These are phyloP conservation scores for Sporothrix inflata DNA, from an alignment of 2,329 filamentous ascomycete species.

Conservation along the genomic window DNA sequence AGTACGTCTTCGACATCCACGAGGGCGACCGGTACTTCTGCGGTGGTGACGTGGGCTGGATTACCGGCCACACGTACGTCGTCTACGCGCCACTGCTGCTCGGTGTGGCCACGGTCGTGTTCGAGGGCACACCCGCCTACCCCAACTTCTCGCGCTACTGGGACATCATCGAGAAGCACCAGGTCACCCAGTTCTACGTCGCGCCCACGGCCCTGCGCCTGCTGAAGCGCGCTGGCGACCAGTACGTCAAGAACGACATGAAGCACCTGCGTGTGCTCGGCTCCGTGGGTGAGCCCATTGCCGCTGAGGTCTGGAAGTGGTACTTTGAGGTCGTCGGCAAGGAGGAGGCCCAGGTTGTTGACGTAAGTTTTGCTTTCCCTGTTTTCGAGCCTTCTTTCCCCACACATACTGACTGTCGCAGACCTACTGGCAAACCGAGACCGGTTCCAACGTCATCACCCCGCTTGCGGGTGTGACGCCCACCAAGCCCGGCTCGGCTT, in stretches of 20 bases:
- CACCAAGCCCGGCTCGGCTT: constrained; percentile 95
- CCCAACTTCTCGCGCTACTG: constrained; percentile 98
- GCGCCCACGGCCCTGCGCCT: constrained; percentile 91
- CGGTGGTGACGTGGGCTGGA: constrained; percentile 98
- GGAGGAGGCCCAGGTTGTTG: constrained; percentile 89
- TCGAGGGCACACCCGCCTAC: constrained; percentile 96
- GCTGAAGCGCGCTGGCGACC: constrained; percentile 91
- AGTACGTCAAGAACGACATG: constrained; percentile 90
- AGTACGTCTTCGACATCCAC: constrained; percentile 99
- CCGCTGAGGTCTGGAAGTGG: constrained; percentile 99
- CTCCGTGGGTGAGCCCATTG: constrained; percentile 96
- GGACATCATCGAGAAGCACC: constrained; percentile 95
- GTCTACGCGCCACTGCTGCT: constrained; percentile 94
- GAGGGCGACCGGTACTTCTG: constrained; percentile 94
- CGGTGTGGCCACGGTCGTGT: constrained; percentile 92
- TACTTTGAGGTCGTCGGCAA: constrained; percentile 95
- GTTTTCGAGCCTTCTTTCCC: background rate
- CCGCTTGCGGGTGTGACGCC: constrained; percentile 91
- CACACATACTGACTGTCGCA: constrained; percentile 45
- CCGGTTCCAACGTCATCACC: constrained; percentile 93
- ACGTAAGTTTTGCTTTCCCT: constrained; percentile 64
- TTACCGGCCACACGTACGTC: constrained; percentile 97
- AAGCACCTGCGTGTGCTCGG: constrained; percentile 86
- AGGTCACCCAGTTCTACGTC: constrained; percentile 97
- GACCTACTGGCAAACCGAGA: constrained; percentile 99